A percentile compares a stretch with the other conserved stretches of the same genome.
Conservation (phyloP, 768 basidiomycete genomes). For the Rhodotorula paludigena region DNA sequence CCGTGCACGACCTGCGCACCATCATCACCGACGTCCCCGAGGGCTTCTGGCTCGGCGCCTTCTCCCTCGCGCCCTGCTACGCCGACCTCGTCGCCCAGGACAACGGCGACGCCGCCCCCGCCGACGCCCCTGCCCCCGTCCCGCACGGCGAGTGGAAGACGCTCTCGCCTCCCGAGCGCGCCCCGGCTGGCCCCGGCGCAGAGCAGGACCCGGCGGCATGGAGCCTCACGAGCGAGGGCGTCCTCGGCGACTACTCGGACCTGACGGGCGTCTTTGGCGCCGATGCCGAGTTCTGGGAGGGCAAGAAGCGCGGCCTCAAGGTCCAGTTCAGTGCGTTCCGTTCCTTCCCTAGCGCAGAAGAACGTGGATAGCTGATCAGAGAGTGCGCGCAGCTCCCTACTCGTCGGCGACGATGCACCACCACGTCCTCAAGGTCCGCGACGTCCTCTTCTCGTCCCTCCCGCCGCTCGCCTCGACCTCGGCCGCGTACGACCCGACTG, state of each 20-base stretch:
- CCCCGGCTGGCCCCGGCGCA: conserved; percentile 43
- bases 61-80: conserved; percentile 44
- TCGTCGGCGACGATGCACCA: conserved; percentile 48
- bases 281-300: conserved; percentile 32
- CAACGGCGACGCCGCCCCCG: conserved; percentile 3
- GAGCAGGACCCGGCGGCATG: conserved; percentile 42
- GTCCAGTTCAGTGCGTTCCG: conserved; percentile 48
- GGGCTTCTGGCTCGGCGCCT: conserved; percentile 52
- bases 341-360: not conserved
- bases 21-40: conserved; percentile 50
- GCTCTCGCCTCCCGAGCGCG: conserved; percentile 38
- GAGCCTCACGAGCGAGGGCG: conserved; percentile 33
- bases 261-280: conserved; percentile 48
- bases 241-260: conserved; percentile 50
- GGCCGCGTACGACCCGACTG: conserved; percentile 40
- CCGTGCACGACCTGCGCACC: conserved; percentile 44
- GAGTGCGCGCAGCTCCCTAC: conserved; percentile 46
- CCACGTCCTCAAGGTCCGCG: conserved; percentile 49
- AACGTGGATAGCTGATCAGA: not conserved
- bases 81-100: conserved; percentile 37
- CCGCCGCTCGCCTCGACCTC: conserved; percentile 28
- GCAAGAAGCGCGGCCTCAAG: conserved; percentile 46
- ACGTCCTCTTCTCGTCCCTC: conserved; percentile 43
- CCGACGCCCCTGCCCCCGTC: too few relatives aligned
- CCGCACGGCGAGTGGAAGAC: conserved; percentile 42